Percentiles rank a stretch among this genome's conserved stretches.
Evolutionary conservation across 179 eudicot species (phyloP).

Genomic region (Silene coronaria): DNA sequence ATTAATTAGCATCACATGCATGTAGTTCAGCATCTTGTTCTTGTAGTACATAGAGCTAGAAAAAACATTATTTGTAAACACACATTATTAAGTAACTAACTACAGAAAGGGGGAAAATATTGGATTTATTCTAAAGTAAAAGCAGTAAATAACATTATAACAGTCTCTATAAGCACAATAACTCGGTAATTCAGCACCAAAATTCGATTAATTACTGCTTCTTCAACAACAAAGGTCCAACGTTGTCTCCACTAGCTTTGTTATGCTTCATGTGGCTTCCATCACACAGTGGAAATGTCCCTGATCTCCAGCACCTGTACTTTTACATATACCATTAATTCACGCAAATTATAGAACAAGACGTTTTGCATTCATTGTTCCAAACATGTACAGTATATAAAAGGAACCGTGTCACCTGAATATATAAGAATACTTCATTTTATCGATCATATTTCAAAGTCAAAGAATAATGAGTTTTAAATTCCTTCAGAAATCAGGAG

Average conservation of each 20-base stretch:
- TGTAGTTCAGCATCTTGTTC: too few relatives aligned
- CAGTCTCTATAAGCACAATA: background rate
- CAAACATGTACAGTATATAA: background rate
- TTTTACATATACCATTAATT: too few relatives aligned
- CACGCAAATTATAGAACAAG: too few relatives aligned
- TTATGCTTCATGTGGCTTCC: constrained; percentile 86
- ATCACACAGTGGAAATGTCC: constrained; percentile 73
- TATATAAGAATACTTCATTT: too few relatives aligned
- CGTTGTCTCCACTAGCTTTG: constrained; percentile 87
- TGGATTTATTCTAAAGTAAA: background rate
- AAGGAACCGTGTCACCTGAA: too few relatives aligned
- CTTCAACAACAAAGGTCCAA: constrained; percentile 80
- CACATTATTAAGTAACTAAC: background rate
- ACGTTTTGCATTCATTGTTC: too few relatives aligned
- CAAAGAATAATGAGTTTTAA: too few relatives aligned
- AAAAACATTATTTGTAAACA: too few relatives aligned
- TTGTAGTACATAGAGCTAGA: too few relatives aligned
- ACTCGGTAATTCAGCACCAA: background rate
- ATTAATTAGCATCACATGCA: too few relatives aligned
- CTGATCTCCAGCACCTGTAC: constrained; percentile 85
- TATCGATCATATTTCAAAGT: too few relatives aligned
- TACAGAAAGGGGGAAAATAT: background rate
- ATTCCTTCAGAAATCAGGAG: too few relatives aligned
- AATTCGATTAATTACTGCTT: constrained; percentile 31
- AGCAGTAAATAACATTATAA: background rate